Base-by-base conservation (phyloP, 768 basidiomycete genomes). In the Tephrocybe sp. region DNA sequence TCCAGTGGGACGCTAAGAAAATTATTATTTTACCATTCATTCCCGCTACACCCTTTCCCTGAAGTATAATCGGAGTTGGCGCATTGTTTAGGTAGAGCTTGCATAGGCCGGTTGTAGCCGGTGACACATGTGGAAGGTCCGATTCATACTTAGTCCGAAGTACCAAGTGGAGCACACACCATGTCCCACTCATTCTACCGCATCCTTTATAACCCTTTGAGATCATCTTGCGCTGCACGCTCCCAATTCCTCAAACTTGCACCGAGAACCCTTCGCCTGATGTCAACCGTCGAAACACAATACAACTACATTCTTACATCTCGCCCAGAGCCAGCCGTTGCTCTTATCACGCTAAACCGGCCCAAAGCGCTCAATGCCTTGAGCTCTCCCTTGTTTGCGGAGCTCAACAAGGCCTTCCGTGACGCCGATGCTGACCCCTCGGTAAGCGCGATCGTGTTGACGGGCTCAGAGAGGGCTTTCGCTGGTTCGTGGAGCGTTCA, bases 321-420 rank as follows among this genome's bases (percentile, higher is more conserved):
- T 3, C 76, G 77, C 51, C 89, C 89, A 1, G 77, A 83, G 45
- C 80, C 83, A 3, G 75, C 76, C 16, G 86, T 91, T 35, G 72
- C 79, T n/a, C 82, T 95, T 60, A 82, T 96, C 61, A 90, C 87
- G 12, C 76, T 96, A 60, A 93, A 96, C 70, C 79, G 93, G 36
- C 93, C 93, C 21, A 92, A 92, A 59, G 87, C 88, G 15, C 73
- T 95, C 51, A 98, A 97, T 63, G 95, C 97, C 3, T 76, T 99
- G 51, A 86, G 78, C 59, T 80, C 83, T 19, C 84, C 88, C 5
- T 76, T 98, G 50, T 88, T 98, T 65, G 68, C 69, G 12, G 91
- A 94, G 64, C 76, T 98, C 37, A 92, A 94, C 61, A 72, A 78
- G 22, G 92, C 92, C 5, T 66, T 97, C 38, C 75, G 70, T 31